Base-by-base conservation (phyloP, 1,284 basidiomycete genomes). In the Apiotrichum mycotoxinovorans region DNA sequence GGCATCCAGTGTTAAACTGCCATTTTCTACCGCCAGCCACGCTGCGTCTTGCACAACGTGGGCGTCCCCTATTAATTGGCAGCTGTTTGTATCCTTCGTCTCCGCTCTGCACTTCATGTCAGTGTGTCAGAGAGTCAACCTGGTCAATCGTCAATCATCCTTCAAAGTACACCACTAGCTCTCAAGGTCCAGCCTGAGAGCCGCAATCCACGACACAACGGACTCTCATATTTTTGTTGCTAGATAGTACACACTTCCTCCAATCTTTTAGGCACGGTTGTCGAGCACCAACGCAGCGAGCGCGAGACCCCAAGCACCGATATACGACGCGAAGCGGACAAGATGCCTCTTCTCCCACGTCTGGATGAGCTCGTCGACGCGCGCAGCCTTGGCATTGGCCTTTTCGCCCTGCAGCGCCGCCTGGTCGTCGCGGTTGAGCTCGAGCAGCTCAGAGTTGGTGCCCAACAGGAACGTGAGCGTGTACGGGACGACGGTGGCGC, bases 291-390 rank as follows among this genome's bases (percentile, higher is more conserved):
- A 50, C 20, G 60, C 62, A 11, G 54, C 44, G 14, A 58, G 26
- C 8, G 53, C 35, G 14, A 61, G 42, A 3, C 38, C 48, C 51
- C 51, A 56, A 18, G 54, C 54, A 45, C 55, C 51, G 14, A 33
- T 20, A 22, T 52, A 57, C 35, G 47, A 26, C 4, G 52, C 30
- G 33, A 54, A 59, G 40, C 68, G 62, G 14, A 53, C 25, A 7
- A 42, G 10, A 56, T 69, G 68, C 22, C 56, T 57, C 20, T 25
- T 37, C 45, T 64, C 60, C 68, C 68, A 69, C 1, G 41, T 25
- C 27, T 51, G 7, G 20, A 68, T 30, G 42, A 69, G 59, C 22
- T 52, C 51, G 46, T 62, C 57, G 15, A 48, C 46, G 34, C 46
- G 34, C 30, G 50, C 63, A 12, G 18, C 4, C 44, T 51, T 51